Evolutionary conservation across 257 asterid species (phyloP).

Genomic region (Solanum okadae): DNA sequence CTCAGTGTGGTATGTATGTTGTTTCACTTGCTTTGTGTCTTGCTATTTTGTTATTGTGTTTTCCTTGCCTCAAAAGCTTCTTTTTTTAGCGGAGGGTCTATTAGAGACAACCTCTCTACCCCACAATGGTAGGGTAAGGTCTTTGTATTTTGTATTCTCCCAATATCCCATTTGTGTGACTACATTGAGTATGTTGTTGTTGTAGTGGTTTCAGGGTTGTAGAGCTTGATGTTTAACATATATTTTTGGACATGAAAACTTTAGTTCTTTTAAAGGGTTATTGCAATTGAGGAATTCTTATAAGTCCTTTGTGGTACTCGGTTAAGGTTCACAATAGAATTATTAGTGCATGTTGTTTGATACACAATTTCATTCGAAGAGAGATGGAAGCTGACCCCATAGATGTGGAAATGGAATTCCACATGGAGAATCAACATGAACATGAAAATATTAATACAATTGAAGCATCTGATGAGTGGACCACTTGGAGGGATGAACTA

Average conservation of each 20-base stretch:
- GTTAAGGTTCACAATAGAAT: no score
- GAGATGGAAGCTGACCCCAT: no score
- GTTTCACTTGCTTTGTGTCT: background rate
- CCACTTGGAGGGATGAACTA: no score
- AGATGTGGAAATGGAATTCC: no score
- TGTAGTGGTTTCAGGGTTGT: background rate
- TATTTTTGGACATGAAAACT: background rate
- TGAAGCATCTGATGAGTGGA: no score
- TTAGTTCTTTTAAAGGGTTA: background rate
- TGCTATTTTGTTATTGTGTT: background rate
- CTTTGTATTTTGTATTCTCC: background rate
- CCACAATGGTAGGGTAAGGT: background rate
- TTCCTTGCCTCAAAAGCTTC: background rate
- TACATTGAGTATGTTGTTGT: background rate
- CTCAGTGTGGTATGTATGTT: background rate
- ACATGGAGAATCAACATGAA: no score
- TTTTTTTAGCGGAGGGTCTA: background rate
- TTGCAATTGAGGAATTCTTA: background rate
- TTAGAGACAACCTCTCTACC: background rate
- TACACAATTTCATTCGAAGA: no score
- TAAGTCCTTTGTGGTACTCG: no score
- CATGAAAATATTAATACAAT: no score
- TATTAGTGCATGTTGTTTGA: no score
- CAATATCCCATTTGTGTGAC: background rate
- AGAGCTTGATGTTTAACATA: background rate